Percentiles rank a stretch among this genome's conserved stretches.
Conservation (phyloP, 163 green algal genomes). For the Chlorella variabilis region DNA sequence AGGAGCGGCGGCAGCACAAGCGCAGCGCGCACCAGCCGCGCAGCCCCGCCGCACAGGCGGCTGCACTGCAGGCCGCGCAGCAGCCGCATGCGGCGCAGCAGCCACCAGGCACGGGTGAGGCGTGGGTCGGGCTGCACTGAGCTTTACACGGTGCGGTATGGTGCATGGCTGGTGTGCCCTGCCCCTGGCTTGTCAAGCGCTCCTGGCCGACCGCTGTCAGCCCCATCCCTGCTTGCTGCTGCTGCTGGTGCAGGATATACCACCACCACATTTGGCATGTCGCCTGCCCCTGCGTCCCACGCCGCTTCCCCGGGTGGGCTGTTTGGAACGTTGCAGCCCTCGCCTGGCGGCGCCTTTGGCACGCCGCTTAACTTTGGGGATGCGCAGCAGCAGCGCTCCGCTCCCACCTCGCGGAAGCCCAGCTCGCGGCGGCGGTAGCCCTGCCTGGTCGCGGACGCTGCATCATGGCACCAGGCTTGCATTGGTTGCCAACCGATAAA, state of each 20-base stretch:
- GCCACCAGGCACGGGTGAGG: too few species aligned
- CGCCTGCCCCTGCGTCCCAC: not conserved
- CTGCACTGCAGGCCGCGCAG: slow-evolving; percentile 22
- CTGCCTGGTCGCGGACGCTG: too few species aligned
- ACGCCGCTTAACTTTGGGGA: slow-evolving; percentile 14
- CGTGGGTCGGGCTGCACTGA: too few species aligned
- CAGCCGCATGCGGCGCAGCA: not conserved
- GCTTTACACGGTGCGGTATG: too few species aligned
- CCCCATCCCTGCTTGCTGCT: too few species aligned
- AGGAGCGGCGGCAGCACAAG: slow-evolving; percentile 31
- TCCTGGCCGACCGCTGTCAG: too few species aligned
- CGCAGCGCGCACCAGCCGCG: not conserved
- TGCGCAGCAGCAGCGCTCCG: slow-evolving; percentile 14
- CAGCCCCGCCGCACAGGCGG: slow-evolving; percentile 15
- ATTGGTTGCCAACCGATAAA: too few species aligned
- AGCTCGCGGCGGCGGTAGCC: slow-evolving; percentile 14
- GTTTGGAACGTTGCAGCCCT: slow-evolving; percentile 28
- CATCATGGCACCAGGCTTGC: too few species aligned
- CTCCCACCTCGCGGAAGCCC: slow-evolving; percentile 22
- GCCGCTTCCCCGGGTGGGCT: slow-evolving; percentile 11
- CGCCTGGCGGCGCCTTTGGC: slow-evolving; percentile 10
- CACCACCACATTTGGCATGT: not conserved
- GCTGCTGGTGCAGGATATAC: not conserved
- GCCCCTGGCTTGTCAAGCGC: too few species aligned
- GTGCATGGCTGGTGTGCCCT: too few species aligned